Percentiles rank a stretch among this genome's conserved stretches.
phyloP scores from a whole-genome alignment of 108 stramenopile genomes.

The Poteriospumella lacustris region DNA sequence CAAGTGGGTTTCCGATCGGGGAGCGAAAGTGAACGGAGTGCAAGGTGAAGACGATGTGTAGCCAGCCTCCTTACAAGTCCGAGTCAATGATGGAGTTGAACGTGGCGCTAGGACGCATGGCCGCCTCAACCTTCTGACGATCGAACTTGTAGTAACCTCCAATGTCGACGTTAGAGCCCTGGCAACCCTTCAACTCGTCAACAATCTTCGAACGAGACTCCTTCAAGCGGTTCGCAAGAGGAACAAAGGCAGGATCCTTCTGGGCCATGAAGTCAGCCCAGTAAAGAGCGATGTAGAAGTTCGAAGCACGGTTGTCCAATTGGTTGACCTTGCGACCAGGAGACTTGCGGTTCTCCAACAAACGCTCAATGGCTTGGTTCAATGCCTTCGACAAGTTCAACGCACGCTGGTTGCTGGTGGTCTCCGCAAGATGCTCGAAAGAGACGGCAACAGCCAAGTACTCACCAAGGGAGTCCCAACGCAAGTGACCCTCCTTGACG shows the following conservation, averaged over 20 bases:
- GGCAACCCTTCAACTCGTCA: constrained; percentile 70
- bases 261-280: constrained; percentile 84
- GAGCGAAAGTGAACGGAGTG: too few relatives aligned
- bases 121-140: constrained; percentile 59
- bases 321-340: constrained; percentile 78
- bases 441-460: constrained; percentile 63
- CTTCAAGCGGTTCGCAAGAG: constrained; percentile 65
- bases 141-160: constrained; percentile 83
- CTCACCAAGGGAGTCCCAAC: constrained; percentile 79
- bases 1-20: too few relatives aligned
- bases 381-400: constrained; percentile 67
- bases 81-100: constrained; percentile 62
- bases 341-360: constrained; percentile 74
- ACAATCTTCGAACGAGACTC: constrained; percentile 68
- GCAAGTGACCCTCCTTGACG: constrained; percentile 76
- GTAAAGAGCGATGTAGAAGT: constrained; percentile 80
- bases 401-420: constrained; percentile 55
- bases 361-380: constrained; percentile 74
- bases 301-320: constrained; percentile 82
- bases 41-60: too few relatives aligned
- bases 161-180: constrained; percentile 73
- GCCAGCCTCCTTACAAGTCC: neutral
- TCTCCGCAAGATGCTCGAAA: constrained; percentile 55
- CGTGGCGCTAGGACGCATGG: constrained; percentile 76
- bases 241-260: constrained; percentile 65